Evolutionary conservation across 1,284 basidiomycete genomes (phyloP).

Genomic region (Cryptococcus sp.): DNA sequence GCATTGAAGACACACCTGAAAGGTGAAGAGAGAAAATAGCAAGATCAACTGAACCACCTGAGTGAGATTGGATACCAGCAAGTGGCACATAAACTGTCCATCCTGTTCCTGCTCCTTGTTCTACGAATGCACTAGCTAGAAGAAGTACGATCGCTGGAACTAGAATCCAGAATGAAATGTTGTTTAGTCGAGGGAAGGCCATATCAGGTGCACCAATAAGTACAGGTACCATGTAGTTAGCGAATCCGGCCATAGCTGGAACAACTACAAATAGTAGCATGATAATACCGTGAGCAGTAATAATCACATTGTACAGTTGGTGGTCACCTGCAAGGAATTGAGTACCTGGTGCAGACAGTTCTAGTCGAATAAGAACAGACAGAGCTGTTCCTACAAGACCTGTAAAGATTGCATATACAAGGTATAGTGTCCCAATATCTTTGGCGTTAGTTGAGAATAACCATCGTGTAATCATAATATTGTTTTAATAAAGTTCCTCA

Average conservation of each 20-base stretch:
- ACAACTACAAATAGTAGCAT: slow-evolving; percentile 45
- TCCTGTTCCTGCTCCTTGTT: slow-evolving; percentile 21
- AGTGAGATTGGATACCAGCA: slow-evolving; percentile 35
- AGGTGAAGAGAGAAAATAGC: slow-evolving; percentile 34
- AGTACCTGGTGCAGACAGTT: slow-evolving; percentile 37
- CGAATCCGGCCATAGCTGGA: slow-evolving; percentile 31
- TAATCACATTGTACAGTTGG: slow-evolving; percentile 42
- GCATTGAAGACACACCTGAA: slow-evolving; percentile 32
- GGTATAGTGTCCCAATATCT: slow-evolving; percentile 43
- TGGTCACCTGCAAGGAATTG: slow-evolving; percentile 38
- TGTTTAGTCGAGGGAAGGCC: slow-evolving; percentile 32
- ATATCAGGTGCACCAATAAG: slow-evolving; percentile 39
- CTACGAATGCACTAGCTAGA: slow-evolving; percentile 21
- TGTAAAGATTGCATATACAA: slow-evolving; percentile 37
- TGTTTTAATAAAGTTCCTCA: slow-evolving; percentile 8
- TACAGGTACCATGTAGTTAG: slow-evolving; percentile 39
- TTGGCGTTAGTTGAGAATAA: slow-evolving; percentile 45
- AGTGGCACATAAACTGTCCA: slow-evolving; percentile 33
- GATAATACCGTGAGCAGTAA: slow-evolving; percentile 38
- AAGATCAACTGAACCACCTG: slow-evolving; percentile 37
- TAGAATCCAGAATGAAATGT: slow-evolving; percentile 29
- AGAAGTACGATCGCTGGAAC: slow-evolving; percentile 27
- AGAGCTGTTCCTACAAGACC: slow-evolving; percentile 40
- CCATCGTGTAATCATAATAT: slow-evolving; percentile 27
- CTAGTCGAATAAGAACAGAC: slow-evolving; percentile 36